Evolutionary conservation across 73 alveolate genomes (phyloP).

Genomic region (Vitrella brassicaformis): DNA sequence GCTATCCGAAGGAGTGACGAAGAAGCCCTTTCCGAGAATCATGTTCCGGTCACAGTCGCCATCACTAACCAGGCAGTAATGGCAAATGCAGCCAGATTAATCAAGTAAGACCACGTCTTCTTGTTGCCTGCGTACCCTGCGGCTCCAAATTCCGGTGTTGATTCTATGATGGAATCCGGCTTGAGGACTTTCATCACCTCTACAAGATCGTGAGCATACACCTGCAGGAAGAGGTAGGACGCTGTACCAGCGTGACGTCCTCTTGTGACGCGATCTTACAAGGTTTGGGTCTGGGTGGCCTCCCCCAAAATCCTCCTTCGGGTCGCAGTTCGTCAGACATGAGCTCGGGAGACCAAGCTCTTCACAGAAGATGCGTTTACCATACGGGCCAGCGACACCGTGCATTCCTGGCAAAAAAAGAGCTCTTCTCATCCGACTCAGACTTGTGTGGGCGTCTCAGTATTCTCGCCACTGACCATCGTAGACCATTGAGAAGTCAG

Average conservation of each 20-base stretch:
- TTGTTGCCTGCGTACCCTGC: constrained; percentile 33
- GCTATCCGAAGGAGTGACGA: constrained; percentile 95
- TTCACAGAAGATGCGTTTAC: constrained; percentile 61
- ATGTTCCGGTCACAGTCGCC: constrained; percentile 99
- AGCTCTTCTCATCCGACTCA: too few relatives aligned
- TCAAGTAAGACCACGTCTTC: not conserved
- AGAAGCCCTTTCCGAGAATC: constrained; percentile 90
- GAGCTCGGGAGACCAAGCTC: constrained; percentile 67
- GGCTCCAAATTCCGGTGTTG: constrained; percentile 82
- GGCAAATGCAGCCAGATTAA: not conserved
- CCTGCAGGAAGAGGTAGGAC: constrained; percentile 2
- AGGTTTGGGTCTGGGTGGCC: constrained; percentile 98
- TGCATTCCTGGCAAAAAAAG: too few relatives aligned
- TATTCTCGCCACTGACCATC: too few relatives aligned
- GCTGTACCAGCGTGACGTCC: not conserved
- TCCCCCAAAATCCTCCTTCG: constrained; percentile 85
- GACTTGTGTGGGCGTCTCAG: too few relatives aligned
- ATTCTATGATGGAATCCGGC: constrained; percentile 9
- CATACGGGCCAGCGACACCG: constrained; percentile 97
- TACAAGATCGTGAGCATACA: constrained; percentile 83
- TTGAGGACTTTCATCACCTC: constrained; percentile 69
- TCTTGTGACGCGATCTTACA: too few relatives aligned
- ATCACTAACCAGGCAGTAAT: constrained; percentile 50
- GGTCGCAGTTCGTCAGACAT: constrained; percentile 60
- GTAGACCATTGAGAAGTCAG: constrained; percentile 74